Percentiles rank a stretch among this genome's conserved stretches.
Evolutionary conservation across 2,329 filamentous ascomycete genomes (phyloP).

Genomic region (Xylariaceae sp.): DNA sequence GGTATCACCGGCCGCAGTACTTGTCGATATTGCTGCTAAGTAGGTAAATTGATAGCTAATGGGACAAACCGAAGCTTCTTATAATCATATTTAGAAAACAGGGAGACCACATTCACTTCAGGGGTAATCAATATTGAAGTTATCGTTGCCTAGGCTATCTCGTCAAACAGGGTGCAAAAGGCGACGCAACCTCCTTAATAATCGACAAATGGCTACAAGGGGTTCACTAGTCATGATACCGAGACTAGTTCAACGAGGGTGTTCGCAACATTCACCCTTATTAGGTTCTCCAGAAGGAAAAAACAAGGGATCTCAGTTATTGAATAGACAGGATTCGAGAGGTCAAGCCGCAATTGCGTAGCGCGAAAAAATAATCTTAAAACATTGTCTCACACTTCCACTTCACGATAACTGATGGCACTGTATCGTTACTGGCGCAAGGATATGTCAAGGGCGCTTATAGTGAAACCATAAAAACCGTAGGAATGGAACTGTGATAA

Average conservation of each 20-base stretch:
- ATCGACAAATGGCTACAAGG: neutral
- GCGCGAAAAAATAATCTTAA: neutral
- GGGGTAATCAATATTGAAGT: conserved; percentile 18
- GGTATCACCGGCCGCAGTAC: neutral
- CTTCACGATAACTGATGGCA: neutral
- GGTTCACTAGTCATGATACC: neutral
- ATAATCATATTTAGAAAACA: conserved; percentile 1
- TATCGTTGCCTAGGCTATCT: neutral
- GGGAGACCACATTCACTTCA: conserved; percentile 11
- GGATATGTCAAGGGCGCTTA: neutral
- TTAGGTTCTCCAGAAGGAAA: neutral
- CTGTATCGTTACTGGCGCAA: neutral
- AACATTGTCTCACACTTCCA: conserved; percentile 13
- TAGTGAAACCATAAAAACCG: neutral
- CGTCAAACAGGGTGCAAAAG: too few species aligned
- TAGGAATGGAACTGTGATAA: conserved; percentile 18
- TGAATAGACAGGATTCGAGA: too few species aligned
- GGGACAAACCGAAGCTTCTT: conserved; percentile 7
- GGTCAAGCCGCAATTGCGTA: too few species aligned
- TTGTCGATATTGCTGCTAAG: too few species aligned
- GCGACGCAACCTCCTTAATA: neutral
- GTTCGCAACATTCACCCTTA: neutral
- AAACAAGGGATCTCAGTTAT: neutral
- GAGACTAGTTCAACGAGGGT: neutral
- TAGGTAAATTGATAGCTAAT: too few species aligned